Percentiles rank a stretch among this genome's conserved stretches.
Evolutionary conservation across 1,139 yeast species (phyloP).

Genomic region (Scheffersomyces insectosa): DNA sequence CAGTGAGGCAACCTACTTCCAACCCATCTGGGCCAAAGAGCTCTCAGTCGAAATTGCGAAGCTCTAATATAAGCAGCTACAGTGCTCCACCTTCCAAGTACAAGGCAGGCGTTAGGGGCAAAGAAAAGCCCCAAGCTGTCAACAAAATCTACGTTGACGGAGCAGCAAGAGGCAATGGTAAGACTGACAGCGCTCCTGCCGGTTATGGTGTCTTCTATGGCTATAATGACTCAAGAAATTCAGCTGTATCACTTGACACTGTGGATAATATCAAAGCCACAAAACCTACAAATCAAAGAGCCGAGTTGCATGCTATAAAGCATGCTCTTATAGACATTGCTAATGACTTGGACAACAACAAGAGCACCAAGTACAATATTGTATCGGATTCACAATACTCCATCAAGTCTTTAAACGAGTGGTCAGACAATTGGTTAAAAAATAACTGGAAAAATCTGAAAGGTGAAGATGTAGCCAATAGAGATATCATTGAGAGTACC

Average conservation of each 20-base stretch:
- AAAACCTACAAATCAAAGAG: conserved; percentile 75
- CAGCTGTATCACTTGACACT: conserved; percentile 47
- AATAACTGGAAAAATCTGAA: conserved; percentile 53
- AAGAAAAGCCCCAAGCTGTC: neutral
- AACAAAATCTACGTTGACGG: conserved; percentile 67
- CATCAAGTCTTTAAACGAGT: conserved; percentile 45
- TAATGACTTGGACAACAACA: conserved; percentile 13
- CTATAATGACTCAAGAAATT: conserved; percentile 51
- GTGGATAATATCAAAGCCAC: conserved; percentile 17
- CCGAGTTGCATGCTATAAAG: conserved; percentile 70
- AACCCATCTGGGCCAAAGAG: no score
- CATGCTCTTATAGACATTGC: conserved; percentile 51
- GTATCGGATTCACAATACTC: conserved; percentile 62
- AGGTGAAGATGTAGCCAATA: conserved; percentile 51
- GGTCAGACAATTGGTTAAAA: conserved; percentile 54
- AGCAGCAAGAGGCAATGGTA: conserved; percentile 60
- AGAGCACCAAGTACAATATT: conserved; percentile 28
- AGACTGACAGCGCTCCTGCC: conserved; percentile 37
- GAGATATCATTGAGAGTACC: conserved; percentile 45
- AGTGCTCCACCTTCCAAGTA: no score
- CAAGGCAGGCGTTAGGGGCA: no score
- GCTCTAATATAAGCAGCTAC: no score
- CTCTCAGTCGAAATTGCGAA: no score
- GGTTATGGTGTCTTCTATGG: conserved; percentile 82
- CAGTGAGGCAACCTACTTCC: no score